These are phyloP conservation scores for Boletales sp. DNA, from an alignment of 768 basidiomycete genomes.

Conservation along the genomic window DNA sequence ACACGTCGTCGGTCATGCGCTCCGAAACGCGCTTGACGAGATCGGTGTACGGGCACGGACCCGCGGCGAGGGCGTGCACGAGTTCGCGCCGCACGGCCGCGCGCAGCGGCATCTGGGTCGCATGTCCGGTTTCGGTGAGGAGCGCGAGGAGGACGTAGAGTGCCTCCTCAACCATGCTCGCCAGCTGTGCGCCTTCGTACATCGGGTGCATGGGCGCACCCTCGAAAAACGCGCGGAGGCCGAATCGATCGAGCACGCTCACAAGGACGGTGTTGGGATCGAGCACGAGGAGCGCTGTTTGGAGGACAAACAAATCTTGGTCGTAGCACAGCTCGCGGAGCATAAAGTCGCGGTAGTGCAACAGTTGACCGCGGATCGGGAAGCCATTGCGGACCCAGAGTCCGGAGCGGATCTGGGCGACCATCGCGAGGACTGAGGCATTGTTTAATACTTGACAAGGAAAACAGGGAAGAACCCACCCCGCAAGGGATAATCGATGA, in stretches of 20 bases:
- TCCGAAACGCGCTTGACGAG: conserved; percentile 90
- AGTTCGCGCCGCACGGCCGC: conserved; percentile 77
- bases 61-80: conserved; percentile 85
- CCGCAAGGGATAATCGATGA: conserved; percentile 87
- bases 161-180: conserved; percentile 89
- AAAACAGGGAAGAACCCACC: conserved; percentile 45
- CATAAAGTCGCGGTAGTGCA: conserved; percentile 96
- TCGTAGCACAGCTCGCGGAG: conserved; percentile 95
- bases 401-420: conserved; percentile 91
- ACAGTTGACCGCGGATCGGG: conserved; percentile 88
- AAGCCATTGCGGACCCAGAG: conserved; percentile 98
- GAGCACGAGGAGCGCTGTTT: conserved; percentile 75
- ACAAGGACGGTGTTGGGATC: conserved; percentile 78
- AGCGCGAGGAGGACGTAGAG: conserved; percentile 85
- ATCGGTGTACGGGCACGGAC: conserved; percentile 86
- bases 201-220: conserved; percentile 50
- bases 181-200: conserved; percentile 69
- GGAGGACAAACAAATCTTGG: conserved; percentile 89
- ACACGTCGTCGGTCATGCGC: conserved; percentile 76
- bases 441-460: neutral
- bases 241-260: conserved; percentile 87
- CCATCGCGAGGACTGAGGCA: conserved; percentile 72
- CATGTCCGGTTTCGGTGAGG: conserved; percentile 75
- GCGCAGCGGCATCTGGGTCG: conserved; percentile 62
- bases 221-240: conserved; percentile 74